Conservation (phyloP, 768 basidiomycete genomes). For the Coprinopsis marcescibilis region DNA sequence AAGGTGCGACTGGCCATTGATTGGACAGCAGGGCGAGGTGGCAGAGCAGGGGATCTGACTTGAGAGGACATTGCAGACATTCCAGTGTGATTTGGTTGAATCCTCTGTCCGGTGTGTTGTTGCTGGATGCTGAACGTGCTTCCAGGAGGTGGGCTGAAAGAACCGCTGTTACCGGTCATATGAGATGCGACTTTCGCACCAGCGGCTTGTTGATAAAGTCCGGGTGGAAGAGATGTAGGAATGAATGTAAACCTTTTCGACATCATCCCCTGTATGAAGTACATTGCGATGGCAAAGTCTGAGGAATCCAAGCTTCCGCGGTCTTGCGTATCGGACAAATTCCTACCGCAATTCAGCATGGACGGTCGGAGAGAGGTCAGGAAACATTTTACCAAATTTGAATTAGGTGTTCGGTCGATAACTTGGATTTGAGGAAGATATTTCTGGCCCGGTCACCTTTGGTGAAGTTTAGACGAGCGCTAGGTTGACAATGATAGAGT, state of each 20-base stretch:
- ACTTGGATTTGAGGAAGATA: conserved; percentile 87
- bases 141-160: conserved; percentile 50
- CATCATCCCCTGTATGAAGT: conserved; percentile 93
- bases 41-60: conserved; percentile 27
- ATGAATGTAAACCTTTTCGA: conserved; percentile 65
- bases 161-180: conserved; percentile 55
- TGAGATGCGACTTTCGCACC: conserved; percentile 44
- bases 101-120: conserved; percentile 58
- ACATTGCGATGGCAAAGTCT: conserved; percentile 96
- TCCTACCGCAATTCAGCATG: conserved; percentile 44
- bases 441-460: conserved; percentile 83
- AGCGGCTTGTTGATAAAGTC: conserved; percentile 78
- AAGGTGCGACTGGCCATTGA: conserved; percentile 19
- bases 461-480: background rate
- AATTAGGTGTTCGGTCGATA: conserved; percentile 79
- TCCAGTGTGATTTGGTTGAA: conserved; percentile 43
- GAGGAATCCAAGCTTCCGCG: conserved; percentile 82
- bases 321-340: conserved; percentile 90
- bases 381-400: conserved; percentile 75
- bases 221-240: conserved; percentile 72
- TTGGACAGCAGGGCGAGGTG: conserved; percentile 30
- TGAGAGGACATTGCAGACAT: conserved; percentile 25
- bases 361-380: conserved; percentile 1
- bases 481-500: background rate
- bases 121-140: conserved; percentile 44